Percentiles rank a stretch among this genome's conserved stretches.
Evolutionary conservation across 345 rosid species (phyloP).

Genomic region (Orychophragmus violaceus): DNA sequence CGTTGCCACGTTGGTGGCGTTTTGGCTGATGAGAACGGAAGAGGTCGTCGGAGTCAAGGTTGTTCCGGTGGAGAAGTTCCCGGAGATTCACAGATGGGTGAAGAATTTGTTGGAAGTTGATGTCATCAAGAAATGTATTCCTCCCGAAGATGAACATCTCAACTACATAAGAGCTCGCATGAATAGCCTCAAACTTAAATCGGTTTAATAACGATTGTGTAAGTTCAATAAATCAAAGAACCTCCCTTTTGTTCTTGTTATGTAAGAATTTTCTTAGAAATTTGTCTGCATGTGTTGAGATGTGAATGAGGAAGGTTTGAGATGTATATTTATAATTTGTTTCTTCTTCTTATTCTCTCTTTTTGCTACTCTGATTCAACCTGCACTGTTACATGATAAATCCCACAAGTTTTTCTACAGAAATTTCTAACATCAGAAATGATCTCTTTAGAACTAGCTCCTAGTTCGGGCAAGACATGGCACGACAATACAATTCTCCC

Average conservation of each 20-base stretch:
- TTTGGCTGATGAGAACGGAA: constrained; percentile 23
- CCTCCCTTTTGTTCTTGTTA: neutral
- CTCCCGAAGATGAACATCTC: constrained; percentile 25
- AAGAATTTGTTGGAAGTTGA: constrained; percentile 4
- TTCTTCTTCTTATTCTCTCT: neutral
- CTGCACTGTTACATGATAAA: constrained; percentile 68
- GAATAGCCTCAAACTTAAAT: constrained; percentile 9
- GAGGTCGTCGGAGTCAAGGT: constrained; percentile 18
- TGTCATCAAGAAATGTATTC: constrained; percentile 23
- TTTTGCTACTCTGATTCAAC: constrained; percentile 44
- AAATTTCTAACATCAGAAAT: constrained; percentile 43
- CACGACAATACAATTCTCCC: constrained; percentile 67
- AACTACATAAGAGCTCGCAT: constrained; percentile 17
- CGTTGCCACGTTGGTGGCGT: constrained; percentile 23
- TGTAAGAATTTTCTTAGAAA: neutral
- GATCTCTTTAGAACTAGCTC: constrained; percentile 40
- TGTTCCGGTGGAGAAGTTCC: constrained; percentile 13
- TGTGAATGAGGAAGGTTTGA: neutral
- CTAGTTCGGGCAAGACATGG: constrained; percentile 54
- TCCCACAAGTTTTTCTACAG: constrained; percentile 46
- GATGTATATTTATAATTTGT: neutral
- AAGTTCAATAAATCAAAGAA: neutral
- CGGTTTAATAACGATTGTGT: neutral
- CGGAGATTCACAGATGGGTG: constrained; percentile 16
- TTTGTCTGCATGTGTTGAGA: neutral